These are phyloP conservation scores for Phlebiopsis gigantea DNA, from an alignment of 768 basidiomycete genomes.

Conservation along the genomic window DNA sequence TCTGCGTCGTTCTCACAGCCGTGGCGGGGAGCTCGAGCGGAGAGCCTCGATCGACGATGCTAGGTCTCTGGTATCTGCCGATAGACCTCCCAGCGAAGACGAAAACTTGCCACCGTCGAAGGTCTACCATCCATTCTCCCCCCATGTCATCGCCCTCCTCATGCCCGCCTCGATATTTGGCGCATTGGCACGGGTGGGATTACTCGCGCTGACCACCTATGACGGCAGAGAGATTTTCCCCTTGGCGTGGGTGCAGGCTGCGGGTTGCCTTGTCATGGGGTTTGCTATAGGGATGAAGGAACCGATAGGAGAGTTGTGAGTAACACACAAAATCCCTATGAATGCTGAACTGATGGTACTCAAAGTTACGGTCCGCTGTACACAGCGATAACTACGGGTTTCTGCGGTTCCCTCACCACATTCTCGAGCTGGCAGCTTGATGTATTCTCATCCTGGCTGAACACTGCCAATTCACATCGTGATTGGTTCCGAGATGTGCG, in stretches of 20 bases:
- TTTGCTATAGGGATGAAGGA: constrained; percentile 64
- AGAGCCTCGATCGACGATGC: constrained; percentile 29
- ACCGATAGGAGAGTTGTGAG: constrained; percentile 72
- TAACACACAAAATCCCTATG: constrained; percentile 10
- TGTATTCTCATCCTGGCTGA: constrained; percentile 80
- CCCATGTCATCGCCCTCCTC: constrained; percentile 63
- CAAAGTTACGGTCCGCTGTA: constrained; percentile 83
- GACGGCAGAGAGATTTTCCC: constrained; percentile 74
- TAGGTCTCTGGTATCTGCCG: constrained; percentile 36
- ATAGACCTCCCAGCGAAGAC: constrained; percentile 32
- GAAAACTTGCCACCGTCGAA: constrained; percentile 31
- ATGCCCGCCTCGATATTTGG: constrained; percentile 84
- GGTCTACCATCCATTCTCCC: constrained; percentile 48
- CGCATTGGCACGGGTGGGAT: constrained; percentile 74
- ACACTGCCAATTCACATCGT: constrained; percentile 49
- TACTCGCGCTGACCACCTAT: constrained; percentile 70
- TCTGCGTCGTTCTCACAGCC: constrained; percentile 15
- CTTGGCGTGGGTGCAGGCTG: constrained; percentile 78
- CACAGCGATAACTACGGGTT: constrained; percentile 85
- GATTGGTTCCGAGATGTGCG: constrained; percentile 71
- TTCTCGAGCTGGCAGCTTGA: constrained; percentile 96
- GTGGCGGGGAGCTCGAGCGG: constrained; percentile 30
- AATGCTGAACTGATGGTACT: not conserved
- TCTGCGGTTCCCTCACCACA: constrained; percentile 94
- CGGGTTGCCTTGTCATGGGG: constrained; percentile 93